A percentile compares a stretch with the other conserved stretches of the same genome.
phyloP scores from a whole-genome alignment of 768 basidiomycete species.

The Rhodosporidiobolus odoratus region DNA sequence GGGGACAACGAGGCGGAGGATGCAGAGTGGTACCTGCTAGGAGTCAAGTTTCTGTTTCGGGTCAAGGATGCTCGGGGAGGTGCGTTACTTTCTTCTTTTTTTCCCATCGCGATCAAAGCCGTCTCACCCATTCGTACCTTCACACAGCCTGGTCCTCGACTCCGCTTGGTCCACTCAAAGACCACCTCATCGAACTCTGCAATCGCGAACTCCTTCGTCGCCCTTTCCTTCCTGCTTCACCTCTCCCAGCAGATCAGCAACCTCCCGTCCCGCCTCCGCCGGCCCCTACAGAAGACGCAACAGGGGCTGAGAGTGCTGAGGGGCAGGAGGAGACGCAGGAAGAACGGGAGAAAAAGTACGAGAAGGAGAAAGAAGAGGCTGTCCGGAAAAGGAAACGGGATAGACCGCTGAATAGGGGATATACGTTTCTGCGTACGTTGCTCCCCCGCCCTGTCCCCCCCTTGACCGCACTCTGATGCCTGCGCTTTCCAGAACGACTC shows the following conservation, averaged over 20 bases:
- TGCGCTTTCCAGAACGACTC: slow-evolving; percentile 64
- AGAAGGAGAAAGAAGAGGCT: background rate
- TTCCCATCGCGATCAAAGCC: background rate
- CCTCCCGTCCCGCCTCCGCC: background rate
- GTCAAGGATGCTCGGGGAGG: slow-evolving; percentile 44
- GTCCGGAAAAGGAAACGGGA: slow-evolving; percentile 49
- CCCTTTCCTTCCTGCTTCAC: slow-evolving; percentile 2
- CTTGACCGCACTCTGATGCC: background rate
- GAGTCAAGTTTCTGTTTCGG: slow-evolving; percentile 60
- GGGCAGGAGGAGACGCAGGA: background rate
- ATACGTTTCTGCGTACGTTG: slow-evolving; percentile 78
- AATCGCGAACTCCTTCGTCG: slow-evolving; percentile 37
- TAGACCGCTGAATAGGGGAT: slow-evolving; percentile 74
- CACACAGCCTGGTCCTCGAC: slow-evolving; percentile 21
- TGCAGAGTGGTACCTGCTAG: slow-evolving; percentile 59
- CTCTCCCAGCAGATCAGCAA: background rate
- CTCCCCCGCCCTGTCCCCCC: background rate
- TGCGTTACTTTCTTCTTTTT: slow-evolving; percentile 29
- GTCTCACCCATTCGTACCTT: too few relatives aligned
- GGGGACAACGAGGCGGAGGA: slow-evolving; percentile 50
- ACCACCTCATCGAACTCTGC: slow-evolving; percentile 37
- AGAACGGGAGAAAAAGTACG: background rate
- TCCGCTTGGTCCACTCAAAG: slow-evolving; percentile 36
- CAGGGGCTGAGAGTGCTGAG: background rate
- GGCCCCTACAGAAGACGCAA: background rate